These are phyloP conservation scores for Pichia paraexigua DNA, from an alignment of 805 yeast species.

Conservation along the genomic window DNA sequence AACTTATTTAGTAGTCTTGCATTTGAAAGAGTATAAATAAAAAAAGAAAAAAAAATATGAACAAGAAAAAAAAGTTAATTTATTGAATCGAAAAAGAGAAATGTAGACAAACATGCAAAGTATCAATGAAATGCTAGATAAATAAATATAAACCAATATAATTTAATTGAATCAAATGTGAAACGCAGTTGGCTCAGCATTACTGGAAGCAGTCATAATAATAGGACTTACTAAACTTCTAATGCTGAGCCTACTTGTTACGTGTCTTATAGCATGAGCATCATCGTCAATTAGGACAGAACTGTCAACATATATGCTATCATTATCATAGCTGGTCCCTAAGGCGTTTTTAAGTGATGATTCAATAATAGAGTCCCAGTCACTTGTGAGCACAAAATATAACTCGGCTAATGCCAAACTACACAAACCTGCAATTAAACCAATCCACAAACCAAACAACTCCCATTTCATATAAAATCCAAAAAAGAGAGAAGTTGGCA, in stretches of 20 bases:
- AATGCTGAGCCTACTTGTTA: not conserved
- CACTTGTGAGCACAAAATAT: constrained; percentile 21
- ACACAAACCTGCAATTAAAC: constrained; percentile 45
- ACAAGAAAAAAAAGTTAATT: too few relatives aligned
- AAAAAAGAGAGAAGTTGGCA: constrained; percentile 50
- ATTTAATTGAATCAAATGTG: not conserved
- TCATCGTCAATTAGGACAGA: not conserved
- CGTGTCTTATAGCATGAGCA: not conserved
- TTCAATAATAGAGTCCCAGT: constrained; percentile 26
- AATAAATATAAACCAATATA: not conserved
- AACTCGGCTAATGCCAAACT: constrained; percentile 41
- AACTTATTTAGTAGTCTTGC: too few relatives aligned
- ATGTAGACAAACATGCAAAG: too few relatives aligned
- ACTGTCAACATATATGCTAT: not conserved
- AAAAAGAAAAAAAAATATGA: too few relatives aligned
- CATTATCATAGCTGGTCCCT: not conserved
- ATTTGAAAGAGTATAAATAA: too few relatives aligned
- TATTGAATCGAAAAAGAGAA: too few relatives aligned
- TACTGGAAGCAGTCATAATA: not conserved
- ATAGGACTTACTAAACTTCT: not conserved
- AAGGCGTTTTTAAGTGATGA: constrained; percentile 25
- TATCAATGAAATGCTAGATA: too few relatives aligned
- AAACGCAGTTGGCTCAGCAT: not conserved
- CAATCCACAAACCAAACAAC: constrained; percentile 59
- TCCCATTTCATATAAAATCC: constrained; percentile 44